Conservation (phyloP, 2,329 filamentous ascomycete species). For the Fusarium sp. region DNA sequence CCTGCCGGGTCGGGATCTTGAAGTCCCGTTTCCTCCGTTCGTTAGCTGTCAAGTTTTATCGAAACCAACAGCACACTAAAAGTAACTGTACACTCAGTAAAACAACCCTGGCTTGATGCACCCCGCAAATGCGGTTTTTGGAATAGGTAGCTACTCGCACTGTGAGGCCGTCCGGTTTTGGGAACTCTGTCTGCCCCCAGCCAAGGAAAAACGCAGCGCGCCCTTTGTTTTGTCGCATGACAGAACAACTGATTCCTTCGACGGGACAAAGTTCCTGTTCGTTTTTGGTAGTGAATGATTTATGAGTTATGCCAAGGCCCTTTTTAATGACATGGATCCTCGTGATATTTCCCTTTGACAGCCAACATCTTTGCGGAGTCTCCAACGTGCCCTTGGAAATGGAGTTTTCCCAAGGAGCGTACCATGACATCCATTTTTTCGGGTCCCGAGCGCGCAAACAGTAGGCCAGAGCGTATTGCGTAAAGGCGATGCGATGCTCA, state of each 20-base stretch:
- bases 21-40: not conserved
- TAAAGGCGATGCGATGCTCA: conserved; percentile 10
- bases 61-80: not conserved
- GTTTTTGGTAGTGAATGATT: not conserved
- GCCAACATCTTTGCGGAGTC: not conserved
- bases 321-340: not conserved
- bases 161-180: not conserved
- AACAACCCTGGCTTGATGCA: not conserved
- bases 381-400: not conserved
- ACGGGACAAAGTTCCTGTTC: not conserved
- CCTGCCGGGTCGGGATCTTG: not conserved
- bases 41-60: not conserved
- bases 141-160: not conserved
- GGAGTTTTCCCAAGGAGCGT: not conserved
- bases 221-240: not conserved
- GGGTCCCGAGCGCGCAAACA: conserved; percentile 20
- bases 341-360: not conserved
- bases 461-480: conserved; percentile 4
- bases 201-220: not conserved
- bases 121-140: not conserved
- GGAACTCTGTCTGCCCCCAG: not conserved
- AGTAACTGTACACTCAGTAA: not conserved
- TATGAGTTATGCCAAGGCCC: not conserved
- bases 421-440: conserved; percentile 3
- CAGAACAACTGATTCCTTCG: not conserved